phyloP scores from a whole-genome alignment of 768 basidiomycete genomes.

The Termitomyces sp. region DNA sequence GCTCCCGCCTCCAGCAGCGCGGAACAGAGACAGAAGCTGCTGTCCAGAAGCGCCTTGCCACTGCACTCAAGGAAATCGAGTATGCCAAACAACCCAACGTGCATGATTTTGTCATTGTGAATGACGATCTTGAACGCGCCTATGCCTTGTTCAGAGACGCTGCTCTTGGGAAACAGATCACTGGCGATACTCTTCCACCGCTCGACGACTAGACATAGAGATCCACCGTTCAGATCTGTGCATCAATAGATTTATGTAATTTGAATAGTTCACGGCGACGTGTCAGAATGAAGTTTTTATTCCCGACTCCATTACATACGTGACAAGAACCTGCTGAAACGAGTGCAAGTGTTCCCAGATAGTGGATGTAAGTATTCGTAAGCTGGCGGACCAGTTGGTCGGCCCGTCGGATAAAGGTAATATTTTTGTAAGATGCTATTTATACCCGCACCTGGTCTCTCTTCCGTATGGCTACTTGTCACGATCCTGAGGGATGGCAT shows the following conservation, averaged over 20 bases:
- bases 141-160: slow-evolving; percentile 75
- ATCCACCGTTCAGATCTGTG: background rate
- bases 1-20: slow-evolving; percentile 67
- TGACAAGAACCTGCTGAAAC: too few species aligned
- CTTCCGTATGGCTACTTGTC: slow-evolving; percentile 42
- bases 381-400: background rate
- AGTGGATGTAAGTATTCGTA: background rate
- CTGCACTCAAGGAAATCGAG: slow-evolving; percentile 76
- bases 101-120: slow-evolving; percentile 86
- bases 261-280: too few species aligned
- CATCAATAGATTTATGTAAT: background rate
- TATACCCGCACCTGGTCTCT: slow-evolving; percentile 5
- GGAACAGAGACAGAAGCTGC: slow-evolving; percentile 82
- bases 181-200: slow-evolving; percentile 65
- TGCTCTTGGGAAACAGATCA: slow-evolving; percentile 65
- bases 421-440: background rate
- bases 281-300: too few species aligned
- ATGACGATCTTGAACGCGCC: slow-evolving; percentile 84
- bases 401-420: background rate
- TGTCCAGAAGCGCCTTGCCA: slow-evolving; percentile 71
- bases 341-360: too few species aligned
- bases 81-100: slow-evolving; percentile 75
- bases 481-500: slow-evolving; percentile 64
- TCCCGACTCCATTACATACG: too few species aligned
- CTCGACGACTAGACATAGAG: slow-evolving; percentile 42